Base-by-base conservation (phyloP, 169 alveolate genomes). In the Cyclospora cayetanensis region DNA sequence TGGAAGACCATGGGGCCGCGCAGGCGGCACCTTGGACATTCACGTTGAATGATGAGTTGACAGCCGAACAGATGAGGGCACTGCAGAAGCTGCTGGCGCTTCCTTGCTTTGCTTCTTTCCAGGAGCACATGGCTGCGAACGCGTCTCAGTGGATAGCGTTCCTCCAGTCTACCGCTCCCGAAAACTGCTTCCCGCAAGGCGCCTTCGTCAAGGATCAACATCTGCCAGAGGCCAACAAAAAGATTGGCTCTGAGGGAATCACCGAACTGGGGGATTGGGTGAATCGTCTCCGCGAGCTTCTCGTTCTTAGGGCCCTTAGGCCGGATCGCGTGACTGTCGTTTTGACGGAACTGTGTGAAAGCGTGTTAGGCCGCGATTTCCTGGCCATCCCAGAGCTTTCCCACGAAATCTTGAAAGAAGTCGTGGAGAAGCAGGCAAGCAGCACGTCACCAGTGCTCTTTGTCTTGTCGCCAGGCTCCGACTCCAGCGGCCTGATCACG, bases 401-500 rank as follows among this genome's bases (percentile, higher is more conserved):
- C n/a, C 99, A 97, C 88, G 95, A 97, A 89, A 31, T 37, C n/a
- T 35, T 76, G 39, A 96, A 93, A 53, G 96, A 94, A 41, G 95
- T 96, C 39, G 98, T 97, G 5, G 96, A 97, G 72, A 95, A 96
- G 72, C 98, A 98, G 94, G 95, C 98, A 29, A 93, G 93, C 85
- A 97, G 98, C 50, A 95, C 97, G 82, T 95, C 97, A 3, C 99
- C 99, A 31, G 94, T 97, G 25, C 95, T 98, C 11, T 93, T 98
- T 91, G 98, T 98, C 79, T 96, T 99, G 66, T 97, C 99, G 35
- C 99, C 99, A 2, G 99, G 99, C n/a, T 98, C 97, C 94, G 99
- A 99, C 93, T 99, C 99, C 20, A 96, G 99, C 37, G 96, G 96
- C 55, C 97, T 97, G 80, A 91, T 94, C 37, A 77, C 92, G 52